Percentiles rank a stretch among this genome's conserved stretches.
Evolutionary conservation across 768 basidiomycete genomes (phyloP).

Genomic region (Boletus reticulatus): DNA sequence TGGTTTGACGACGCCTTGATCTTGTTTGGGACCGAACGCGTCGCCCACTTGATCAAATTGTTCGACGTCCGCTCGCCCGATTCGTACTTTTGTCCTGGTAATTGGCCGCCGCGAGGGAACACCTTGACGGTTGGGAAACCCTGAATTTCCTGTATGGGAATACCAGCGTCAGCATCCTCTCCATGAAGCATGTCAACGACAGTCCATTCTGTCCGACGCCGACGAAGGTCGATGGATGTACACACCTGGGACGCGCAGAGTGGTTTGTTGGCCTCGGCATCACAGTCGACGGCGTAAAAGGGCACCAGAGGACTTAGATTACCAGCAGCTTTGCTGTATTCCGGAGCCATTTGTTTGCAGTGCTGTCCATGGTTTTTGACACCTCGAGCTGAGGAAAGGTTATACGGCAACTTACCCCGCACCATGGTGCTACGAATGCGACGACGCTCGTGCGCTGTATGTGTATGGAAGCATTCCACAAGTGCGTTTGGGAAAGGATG

Average conservation of each 20-base stretch:
- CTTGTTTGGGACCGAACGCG: conserved; percentile 68
- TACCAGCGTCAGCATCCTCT: background rate
- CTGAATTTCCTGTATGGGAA: conserved; percentile 57
- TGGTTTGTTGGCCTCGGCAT: conserved; percentile 74
- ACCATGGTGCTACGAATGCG: conserved; percentile 96
- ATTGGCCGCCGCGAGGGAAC: conserved; percentile 72
- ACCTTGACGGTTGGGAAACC: conserved; percentile 95
- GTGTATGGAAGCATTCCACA: background rate
- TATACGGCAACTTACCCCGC: conserved; percentile 55
- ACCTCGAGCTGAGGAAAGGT: background rate
- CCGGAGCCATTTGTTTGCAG: conserved; percentile 82
- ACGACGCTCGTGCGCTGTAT: conserved; percentile 70
- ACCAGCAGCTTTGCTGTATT: conserved; percentile 78
- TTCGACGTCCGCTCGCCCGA: conserved; percentile 67
- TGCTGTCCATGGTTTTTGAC: conserved; percentile 39
- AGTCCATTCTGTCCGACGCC: too few species aligned
- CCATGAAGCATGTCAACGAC: background rate
- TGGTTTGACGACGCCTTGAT: conserved; percentile 57
- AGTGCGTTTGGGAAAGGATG: background rate
- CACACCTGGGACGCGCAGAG: conserved; percentile 77
- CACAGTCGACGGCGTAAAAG: conserved; percentile 92
- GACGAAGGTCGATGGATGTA: background rate
- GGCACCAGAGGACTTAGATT: conserved; percentile 81
- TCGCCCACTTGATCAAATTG: conserved; percentile 73
- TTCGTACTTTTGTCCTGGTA: conserved; percentile 64